phyloP scores from a whole-genome alignment of 1,284 basidiomycete species.

The Naganishia sp. region DNA sequence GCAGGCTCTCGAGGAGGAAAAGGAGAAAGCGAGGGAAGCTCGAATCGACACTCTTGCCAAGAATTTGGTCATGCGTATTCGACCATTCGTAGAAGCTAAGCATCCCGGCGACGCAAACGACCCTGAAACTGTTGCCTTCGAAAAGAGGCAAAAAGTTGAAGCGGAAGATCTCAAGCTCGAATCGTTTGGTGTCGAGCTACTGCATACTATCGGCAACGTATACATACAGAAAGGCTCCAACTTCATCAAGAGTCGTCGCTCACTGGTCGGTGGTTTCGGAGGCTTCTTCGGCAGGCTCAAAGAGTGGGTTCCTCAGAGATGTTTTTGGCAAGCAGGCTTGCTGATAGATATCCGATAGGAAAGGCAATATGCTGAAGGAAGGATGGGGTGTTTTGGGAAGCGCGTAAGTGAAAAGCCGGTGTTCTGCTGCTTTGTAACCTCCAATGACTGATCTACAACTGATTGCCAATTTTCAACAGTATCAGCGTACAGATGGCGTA shows the following conservation, averaged over 20 bases:
- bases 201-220: slow-evolving; percentile 82
- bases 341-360: slow-evolving; percentile 56
- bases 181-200: slow-evolving; percentile 94
- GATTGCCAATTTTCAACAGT: neutral
- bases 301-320: slow-evolving; percentile 31
- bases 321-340: neutral
- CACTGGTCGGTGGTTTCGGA: slow-evolving; percentile 68
- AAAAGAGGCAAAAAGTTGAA: slow-evolving; percentile 75
- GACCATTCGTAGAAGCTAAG: slow-evolving; percentile 86
- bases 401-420: slow-evolving; percentile 58
- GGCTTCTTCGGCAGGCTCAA: slow-evolving; percentile 88
- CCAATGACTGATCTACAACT: neutral
- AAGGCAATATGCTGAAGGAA: slow-evolving; percentile 86
- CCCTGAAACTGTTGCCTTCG: slow-evolving; percentile 75
- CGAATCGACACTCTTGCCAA: slow-evolving; percentile 66
- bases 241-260: slow-evolving; percentile 86
- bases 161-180: slow-evolving; percentile 97
- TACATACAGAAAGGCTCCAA: slow-evolving; percentile 92
- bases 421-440: no score
- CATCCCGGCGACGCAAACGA: slow-evolving; percentile 83
- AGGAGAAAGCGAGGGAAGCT: slow-evolving; percentile 74
- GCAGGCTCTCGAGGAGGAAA: slow-evolving; percentile 73
- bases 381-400: slow-evolving; percentile 90
- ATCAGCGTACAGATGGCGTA: slow-evolving; percentile 55
- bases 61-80: slow-evolving; percentile 78